These are phyloP conservation scores for Achaetomium macrosporum DNA, from an alignment of 2,329 filamentous ascomycete genomes.

Conservation along the genomic window DNA sequence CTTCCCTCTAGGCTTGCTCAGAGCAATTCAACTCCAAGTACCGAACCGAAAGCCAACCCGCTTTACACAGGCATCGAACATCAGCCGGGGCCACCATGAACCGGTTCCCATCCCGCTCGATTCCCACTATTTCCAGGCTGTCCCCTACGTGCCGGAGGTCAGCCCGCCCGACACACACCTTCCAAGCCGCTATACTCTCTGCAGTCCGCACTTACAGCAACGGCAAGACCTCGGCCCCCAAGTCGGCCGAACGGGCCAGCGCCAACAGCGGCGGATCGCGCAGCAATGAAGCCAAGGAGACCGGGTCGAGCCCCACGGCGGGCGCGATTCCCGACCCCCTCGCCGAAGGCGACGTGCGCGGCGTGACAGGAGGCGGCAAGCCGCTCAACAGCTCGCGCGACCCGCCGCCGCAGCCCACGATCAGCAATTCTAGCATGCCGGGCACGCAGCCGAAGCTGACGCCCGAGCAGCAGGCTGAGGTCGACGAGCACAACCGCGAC, in stretches of 20 bases:
- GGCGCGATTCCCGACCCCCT: constrained; percentile 28
- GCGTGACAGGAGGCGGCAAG: constrained; percentile 36
- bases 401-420: constrained; percentile 44
- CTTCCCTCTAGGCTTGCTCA: too few species aligned
- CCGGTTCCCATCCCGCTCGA: too few species aligned
- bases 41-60: too few species aligned
- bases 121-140: not conserved
- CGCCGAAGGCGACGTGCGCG: constrained; percentile 28
- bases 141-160: not conserved
- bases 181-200: not conserved
- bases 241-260: constrained; percentile 23
- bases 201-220: constrained; percentile 1
- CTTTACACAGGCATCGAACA: too few species aligned
- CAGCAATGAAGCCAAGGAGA: constrained; percentile 33
- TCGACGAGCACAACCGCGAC: constrained; percentile 52
- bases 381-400: constrained; percentile 31
- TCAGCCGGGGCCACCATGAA: too few species aligned
- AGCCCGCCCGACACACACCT: constrained; percentile 3
- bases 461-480: constrained; percentile 50
- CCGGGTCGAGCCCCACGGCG: constrained; percentile 21
- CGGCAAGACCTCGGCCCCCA: constrained; percentile 21
- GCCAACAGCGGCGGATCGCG: constrained; percentile 30
- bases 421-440: constrained; percentile 42
- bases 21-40: too few species aligned
- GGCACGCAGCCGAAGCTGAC: constrained; percentile 33